phyloP scores from a whole-genome alignment of 345 rosid species.

The Eucalyptus pumila region DNA sequence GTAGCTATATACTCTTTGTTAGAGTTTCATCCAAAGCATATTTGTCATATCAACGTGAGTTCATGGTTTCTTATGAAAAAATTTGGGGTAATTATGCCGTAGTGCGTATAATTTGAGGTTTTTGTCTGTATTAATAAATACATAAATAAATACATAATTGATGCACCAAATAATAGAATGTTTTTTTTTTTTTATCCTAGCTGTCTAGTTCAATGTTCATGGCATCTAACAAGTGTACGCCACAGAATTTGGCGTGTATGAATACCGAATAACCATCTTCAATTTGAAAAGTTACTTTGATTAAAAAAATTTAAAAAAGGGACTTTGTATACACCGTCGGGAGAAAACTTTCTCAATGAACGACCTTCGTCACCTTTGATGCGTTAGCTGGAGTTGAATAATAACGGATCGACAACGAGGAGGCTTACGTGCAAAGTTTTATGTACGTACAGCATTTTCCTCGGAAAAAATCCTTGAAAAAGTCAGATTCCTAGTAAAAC shows the following conservation, averaged over 20 bases:
- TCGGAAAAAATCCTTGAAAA: neutral
- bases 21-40: neutral
- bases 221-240: neutral
- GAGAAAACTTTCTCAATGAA: neutral
- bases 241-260: neutral
- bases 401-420: neutral
- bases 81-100: too few relatives aligned
- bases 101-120: too few relatives aligned
- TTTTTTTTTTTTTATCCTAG: neutral
- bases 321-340: neutral
- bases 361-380: neutral
- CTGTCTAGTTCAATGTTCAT: neutral
- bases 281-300: neutral
- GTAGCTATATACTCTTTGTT: neutral
- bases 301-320: neutral
- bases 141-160: neutral
- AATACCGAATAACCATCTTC: neutral
- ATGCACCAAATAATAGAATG: neutral
- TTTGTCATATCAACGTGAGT: neutral
- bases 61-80: neutral
- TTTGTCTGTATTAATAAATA: too few relatives aligned
- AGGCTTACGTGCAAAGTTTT: neutral
- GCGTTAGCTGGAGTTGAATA: neutral
- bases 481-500: neutral
- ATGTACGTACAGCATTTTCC: neutral